Evolutionary conservation across 2,329 filamentous ascomycete genomes (phyloP).

Genomic region (Microdochium bolleyi): DNA sequence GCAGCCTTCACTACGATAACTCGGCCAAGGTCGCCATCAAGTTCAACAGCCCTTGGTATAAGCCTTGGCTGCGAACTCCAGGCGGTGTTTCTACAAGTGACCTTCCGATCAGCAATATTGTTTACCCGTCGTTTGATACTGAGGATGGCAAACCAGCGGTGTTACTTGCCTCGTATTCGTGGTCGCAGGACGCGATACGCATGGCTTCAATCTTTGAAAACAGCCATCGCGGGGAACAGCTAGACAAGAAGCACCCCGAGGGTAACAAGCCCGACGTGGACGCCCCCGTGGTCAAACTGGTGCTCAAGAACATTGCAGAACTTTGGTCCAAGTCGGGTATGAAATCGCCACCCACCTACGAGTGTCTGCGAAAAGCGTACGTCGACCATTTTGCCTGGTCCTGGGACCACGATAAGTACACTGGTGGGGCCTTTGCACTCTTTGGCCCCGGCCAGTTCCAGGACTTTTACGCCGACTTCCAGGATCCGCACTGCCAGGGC

Average conservation of each 20-base stretch:
- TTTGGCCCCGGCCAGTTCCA: slow-evolving; percentile 24
- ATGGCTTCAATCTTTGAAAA: slow-evolving; percentile 16
- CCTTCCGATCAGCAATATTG: slow-evolving; percentile 19
- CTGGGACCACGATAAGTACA: slow-evolving; percentile 20
- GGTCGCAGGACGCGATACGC: slow-evolving; percentile 24
- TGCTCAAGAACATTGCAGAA: slow-evolving; percentile 1
- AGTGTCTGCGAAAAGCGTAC: slow-evolving; percentile 3
- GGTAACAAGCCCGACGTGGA: slow-evolving; percentile 11
- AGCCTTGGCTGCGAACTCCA: slow-evolving; percentile 10
- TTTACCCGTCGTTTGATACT: slow-evolving; percentile 28
- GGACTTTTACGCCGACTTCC: slow-evolving; percentile 15
- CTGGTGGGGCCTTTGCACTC: slow-evolving; percentile 21
- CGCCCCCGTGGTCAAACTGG: background rate
- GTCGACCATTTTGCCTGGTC: slow-evolving; percentile 16
- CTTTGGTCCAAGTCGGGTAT: background rate
- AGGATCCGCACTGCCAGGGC: slow-evolving; percentile 10
- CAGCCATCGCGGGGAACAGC: too few relatives aligned
- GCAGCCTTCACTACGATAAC: slow-evolving; percentile 19
- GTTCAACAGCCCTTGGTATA: slow-evolving; percentile 26
- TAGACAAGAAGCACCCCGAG: slow-evolving; percentile 6
- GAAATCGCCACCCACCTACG: background rate
- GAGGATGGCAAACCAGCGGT: slow-evolving; percentile 17
- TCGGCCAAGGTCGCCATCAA: slow-evolving; percentile 25
- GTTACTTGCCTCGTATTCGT: slow-evolving; percentile 25
- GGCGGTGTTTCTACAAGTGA: slow-evolving; percentile 23